phyloP scores from a whole-genome alignment of 805 yeast species.

The Kodamaea sagamina region DNA sequence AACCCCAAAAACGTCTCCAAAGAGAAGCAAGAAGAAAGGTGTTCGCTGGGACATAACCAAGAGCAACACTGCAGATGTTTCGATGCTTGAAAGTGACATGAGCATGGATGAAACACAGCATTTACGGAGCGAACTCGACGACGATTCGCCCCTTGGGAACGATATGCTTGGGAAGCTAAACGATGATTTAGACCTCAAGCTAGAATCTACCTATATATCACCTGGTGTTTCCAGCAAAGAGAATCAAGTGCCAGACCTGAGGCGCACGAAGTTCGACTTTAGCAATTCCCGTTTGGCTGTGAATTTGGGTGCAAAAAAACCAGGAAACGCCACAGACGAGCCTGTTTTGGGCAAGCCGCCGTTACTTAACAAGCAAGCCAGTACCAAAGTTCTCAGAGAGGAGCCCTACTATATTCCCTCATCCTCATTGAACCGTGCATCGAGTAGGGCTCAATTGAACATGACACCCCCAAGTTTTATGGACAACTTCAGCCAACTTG shows the following conservation, averaged over 20 bases:
- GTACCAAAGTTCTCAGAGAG: constrained; percentile 21
- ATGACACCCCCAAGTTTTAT: constrained; percentile 12
- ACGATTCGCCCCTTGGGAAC: constrained; percentile 32
- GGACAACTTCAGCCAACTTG: constrained; percentile 4
- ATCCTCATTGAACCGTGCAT: constrained; percentile 3
- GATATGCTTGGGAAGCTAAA: constrained; percentile 23
- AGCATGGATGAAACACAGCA: constrained; percentile 29
- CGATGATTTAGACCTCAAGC: constrained; percentile 30
- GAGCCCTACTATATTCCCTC: constrained; percentile 8
- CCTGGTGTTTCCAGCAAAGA: constrained; percentile 1
- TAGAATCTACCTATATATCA: constrained; percentile 14
- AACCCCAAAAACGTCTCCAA: constrained; percentile 12
- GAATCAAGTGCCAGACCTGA: constrained; percentile 8
- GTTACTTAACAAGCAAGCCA: constrained; percentile 38
- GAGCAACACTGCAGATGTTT: constrained; percentile 8
- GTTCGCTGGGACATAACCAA: constrained; percentile 17
- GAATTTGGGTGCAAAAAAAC: constrained; percentile 12
- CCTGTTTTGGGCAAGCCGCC: constrained; percentile 23
- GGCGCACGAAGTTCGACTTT: constrained; percentile 15
- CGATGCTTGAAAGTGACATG: constrained; percentile 29
- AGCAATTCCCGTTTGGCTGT: constrained; percentile 22
- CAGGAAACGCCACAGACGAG: constrained; percentile 8
- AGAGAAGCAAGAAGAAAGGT: constrained; percentile 8
- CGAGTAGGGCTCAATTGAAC: neutral
- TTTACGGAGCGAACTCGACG: constrained; percentile 25